These are phyloP conservation scores for Aspergillus aculeatinus DNA, from an alignment of 2,329 filamentous ascomycete species.

Conservation along the genomic window DNA sequence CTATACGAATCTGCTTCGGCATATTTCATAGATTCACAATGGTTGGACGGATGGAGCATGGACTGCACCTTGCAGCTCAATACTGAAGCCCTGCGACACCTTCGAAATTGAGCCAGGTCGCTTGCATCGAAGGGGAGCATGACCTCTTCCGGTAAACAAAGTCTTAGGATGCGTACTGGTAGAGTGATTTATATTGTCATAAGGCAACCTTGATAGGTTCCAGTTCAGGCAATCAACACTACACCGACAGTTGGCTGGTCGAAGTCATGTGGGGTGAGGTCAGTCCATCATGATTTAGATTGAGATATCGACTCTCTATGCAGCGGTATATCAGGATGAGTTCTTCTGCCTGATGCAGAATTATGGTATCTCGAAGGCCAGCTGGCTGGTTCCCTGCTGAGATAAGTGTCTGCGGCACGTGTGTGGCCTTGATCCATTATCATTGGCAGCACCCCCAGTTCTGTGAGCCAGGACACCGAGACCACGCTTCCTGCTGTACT, in stretches of 20 bases:
- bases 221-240: neutral
- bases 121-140: neutral
- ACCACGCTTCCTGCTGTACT: neutral
- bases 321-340: too few relatives aligned
- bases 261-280: too few relatives aligned
- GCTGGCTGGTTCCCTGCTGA: too few relatives aligned
- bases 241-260: neutral
- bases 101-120: neutral
- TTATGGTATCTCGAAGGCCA: too few relatives aligned
- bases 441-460: too few relatives aligned
- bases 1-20: neutral
- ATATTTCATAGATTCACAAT: neutral
- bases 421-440: too few relatives aligned
- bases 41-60: neutral
- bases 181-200: neutral
- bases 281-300: too few relatives aligned
- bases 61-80: neutral
- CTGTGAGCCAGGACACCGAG: too few relatives aligned
- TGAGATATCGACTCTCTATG: too few relatives aligned
- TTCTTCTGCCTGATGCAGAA: too few relatives aligned
- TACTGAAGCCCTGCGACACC: neutral
- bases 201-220: neutral
- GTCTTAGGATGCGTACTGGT: neutral
- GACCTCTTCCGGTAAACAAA: too few relatives aligned
- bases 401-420: too few relatives aligned